Percentiles rank a stretch among this genome's conserved stretches.
These are phyloP conservation scores for Trifolium repens DNA, from an alignment of 306 rosid genomes.

Conservation along the genomic window DNA sequence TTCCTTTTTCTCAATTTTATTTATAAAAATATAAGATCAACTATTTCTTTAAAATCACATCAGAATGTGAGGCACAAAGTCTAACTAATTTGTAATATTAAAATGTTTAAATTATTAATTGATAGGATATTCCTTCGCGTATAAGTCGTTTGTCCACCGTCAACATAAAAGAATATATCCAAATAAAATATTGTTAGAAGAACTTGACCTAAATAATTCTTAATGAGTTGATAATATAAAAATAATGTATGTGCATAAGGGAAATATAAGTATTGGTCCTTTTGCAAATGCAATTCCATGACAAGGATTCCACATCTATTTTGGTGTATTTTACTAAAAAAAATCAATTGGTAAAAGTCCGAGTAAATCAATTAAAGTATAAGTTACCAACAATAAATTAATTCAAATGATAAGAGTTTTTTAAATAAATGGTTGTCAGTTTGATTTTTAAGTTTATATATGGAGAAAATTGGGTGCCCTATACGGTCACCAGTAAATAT, in stretches of 20 bases:
- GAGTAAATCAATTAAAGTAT: no score
- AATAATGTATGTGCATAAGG: constrained; percentile 21
- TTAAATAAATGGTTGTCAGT: no score
- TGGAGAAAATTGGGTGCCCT: no score
- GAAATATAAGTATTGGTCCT: neutral
- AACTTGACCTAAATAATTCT: constrained; percentile 42
- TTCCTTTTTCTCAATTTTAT: no score
- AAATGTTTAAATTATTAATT: neutral
- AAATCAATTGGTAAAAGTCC: neutral
- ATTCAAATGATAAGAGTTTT: no score
- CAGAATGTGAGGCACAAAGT: constrained; percentile 36
- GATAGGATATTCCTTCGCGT: neutral
- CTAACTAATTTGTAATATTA: constrained; percentile 22
- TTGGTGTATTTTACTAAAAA: neutral
- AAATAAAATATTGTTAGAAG: constrained; percentile 15
- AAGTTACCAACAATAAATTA: no score
- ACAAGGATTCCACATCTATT: constrained; percentile 30
- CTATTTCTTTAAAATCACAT: constrained; percentile 23
- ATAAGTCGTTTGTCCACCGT: constrained; percentile 39
- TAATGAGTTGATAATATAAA: constrained; percentile 7
- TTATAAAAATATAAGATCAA: no score
- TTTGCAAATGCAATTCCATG: constrained; percentile 42
- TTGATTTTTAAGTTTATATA: no score
- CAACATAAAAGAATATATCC: constrained; percentile 22
- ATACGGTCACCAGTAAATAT: no score